Conservation (phyloP, 208 protist species). For the Polymyxa betae region DNA sequence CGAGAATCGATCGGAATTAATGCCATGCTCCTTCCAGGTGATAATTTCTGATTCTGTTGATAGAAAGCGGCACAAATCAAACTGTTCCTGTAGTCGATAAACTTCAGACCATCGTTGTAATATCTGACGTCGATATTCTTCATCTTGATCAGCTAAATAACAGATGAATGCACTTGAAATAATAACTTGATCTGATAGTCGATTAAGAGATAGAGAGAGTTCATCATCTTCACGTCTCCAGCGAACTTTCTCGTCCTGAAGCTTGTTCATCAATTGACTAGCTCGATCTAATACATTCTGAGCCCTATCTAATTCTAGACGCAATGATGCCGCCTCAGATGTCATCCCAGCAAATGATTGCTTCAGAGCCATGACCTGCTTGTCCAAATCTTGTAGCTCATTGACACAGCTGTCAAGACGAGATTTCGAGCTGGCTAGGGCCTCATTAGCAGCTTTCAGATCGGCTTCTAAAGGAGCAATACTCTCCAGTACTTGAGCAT, state of each 20-base stretch:
- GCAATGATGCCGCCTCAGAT: conserved; percentile 86
- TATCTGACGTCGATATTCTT: conserved; percentile 54
- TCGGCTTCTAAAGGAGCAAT: conserved; percentile 79
- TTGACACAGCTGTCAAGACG: conserved; percentile 60
- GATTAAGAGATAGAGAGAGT: conserved; percentile 76
- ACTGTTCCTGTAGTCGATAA: conserved; percentile 71
- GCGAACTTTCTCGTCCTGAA: conserved; percentile 87
- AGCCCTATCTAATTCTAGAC: conserved; percentile 84
- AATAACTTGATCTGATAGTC: conserved; percentile 72
- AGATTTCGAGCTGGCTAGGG: conserved; percentile 4
- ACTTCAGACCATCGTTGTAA: conserved; percentile 80
- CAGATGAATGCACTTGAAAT: conserved; percentile 80
- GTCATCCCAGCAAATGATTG: conserved; percentile 88
- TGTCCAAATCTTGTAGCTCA: conserved; percentile 86
- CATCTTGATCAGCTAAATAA: conserved; percentile 79
- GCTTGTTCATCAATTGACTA: conserved; percentile 87
- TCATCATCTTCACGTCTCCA: conserved; percentile 83
- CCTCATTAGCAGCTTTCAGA: conserved; percentile 69
- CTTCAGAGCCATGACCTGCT: conserved; percentile 86
- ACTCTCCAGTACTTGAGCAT: conserved; percentile 90
- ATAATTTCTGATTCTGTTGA: conserved; percentile 89
- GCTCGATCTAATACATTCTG: conserved; percentile 84
- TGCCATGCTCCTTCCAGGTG: conserved; percentile 89
- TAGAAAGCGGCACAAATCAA: conserved; percentile 88
- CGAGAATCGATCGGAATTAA: conserved; percentile 83